Evolutionary conservation across 129 eudicot species (phyloP).

Genomic region (Gnaphalium uliginosum): DNA sequence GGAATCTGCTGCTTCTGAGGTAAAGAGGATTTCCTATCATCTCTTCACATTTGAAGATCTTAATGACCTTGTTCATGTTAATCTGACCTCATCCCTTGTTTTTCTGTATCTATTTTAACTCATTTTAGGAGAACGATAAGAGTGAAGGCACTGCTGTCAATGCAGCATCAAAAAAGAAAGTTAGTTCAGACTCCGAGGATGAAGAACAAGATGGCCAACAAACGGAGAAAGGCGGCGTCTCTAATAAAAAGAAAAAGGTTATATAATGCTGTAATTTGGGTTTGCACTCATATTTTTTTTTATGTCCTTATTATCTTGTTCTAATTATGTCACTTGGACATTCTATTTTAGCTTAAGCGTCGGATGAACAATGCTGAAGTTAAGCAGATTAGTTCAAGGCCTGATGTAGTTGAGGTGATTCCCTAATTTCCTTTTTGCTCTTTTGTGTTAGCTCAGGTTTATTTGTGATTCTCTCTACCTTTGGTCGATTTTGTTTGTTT

Average conservation of each 20-base stretch:
- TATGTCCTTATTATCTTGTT: slow-evolving; percentile 1
- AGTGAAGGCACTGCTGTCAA: slow-evolving; percentile 58
- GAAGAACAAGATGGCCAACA: slow-evolving; percentile 79
- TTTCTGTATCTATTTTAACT: not conserved
- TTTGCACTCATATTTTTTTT: not conserved
- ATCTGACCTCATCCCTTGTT: not conserved
- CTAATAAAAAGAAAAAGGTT: slow-evolving; percentile 98
- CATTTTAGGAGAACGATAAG: slow-evolving; percentile 61
- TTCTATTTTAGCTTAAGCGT: slow-evolving; percentile 70
- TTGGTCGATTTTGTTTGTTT: not conserved
- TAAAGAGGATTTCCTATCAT: slow-evolving; percentile 14
- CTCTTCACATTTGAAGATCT: not conserved
- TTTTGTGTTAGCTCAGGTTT: not conserved
- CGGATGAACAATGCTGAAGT: slow-evolving; percentile 95
- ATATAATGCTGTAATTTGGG: not conserved
- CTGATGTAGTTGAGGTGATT: slow-evolving; percentile 98
- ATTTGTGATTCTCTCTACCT: not conserved
- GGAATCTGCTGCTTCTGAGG: slow-evolving; percentile 67
- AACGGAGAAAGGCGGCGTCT: slow-evolving; percentile 77
- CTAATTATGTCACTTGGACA: not conserved
- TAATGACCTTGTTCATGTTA: slow-evolving; percentile 5
- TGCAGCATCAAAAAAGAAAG: slow-evolving; percentile 68
- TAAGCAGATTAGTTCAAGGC: slow-evolving; percentile 84
- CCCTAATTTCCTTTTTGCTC: not conserved
- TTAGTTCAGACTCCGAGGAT: slow-evolving; percentile 84